Base-by-base conservation (phyloP, 441 rosid species). In the Croton setiger region DNA sequence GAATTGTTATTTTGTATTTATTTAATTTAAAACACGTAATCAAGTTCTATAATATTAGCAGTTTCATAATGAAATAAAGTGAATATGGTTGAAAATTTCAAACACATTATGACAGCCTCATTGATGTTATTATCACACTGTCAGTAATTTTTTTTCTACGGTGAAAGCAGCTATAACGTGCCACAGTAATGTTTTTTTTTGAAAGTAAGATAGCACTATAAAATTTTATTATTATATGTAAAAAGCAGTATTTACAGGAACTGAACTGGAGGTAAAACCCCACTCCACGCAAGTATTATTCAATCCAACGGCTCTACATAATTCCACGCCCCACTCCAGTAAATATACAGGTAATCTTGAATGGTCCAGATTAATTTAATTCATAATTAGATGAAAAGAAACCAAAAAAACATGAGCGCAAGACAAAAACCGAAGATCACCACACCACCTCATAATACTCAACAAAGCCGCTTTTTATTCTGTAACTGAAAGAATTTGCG, bases 321-420 rank as follows among this genome's bases (percentile, higher is more conserved):
- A 63, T 27, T 10, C n/a, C 8, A 0, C 33, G 3, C 53, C 33
- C 27, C 54, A 31, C 37, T 54, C 1, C 15, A 35, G 35, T 17
- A 27, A 27, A 27, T 27, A n/a, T 27, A 27, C 31, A 27, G 31
- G 31, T 27, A 23, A 39, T 21, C 47, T 61, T 56, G 52, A 55
- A 76, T 59, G 69, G 74, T 61, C 66, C 37, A 60, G 31, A 72
- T 67, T 60, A 35, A 73, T 37, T 60, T 36, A 73, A 23, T 54
- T 39, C 61, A 75, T 67, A 15, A 49, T 49, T 66, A 64, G 39
- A 72, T 44, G 60, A 53, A 27, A 27, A 27, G 31, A 27, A 27
- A 27, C 31, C 31, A 63, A 54, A 27, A 11, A 39, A 31, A 35
- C 49, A 8, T 9, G 17, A 58, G 39, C 11, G 15, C 31, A 27